Base-by-base conservation (phyloP, 2,329 filamentous ascomycete species). In the Arthroderma sp. region DNA sequence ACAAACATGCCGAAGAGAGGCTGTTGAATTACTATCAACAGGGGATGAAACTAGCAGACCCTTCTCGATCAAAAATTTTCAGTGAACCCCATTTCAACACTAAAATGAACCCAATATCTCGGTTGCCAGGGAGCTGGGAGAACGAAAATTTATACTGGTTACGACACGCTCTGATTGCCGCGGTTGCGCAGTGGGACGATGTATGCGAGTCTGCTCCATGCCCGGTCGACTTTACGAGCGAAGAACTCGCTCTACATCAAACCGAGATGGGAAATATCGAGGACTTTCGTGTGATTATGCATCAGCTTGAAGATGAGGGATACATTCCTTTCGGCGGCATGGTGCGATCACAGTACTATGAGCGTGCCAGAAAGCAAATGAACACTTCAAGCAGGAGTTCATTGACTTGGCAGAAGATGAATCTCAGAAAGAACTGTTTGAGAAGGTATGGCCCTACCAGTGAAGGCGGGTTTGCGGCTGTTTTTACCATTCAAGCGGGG, bases 141-240 rank as follows among this genome's bases (percentile, higher is more conserved):
- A 60, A 58, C 44, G 41, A 50, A 1, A 48, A 63, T 51, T 37
- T 63, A 1, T 62, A 62, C 44, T 63, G 58, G 38, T 50, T 63
- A 3, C 58, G 58, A 7, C 45, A 60, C 29, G 29, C 29, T 4
- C 10, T 43, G 11, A 36, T 36, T 36, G 8, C 40, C 3, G 29
- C 62, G 11, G 43, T 41, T 5, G 48, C 50, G 0, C n/a, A 53
- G 3, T 62, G 56, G 59, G 39, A 51, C 3, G 48, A 52, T 2
- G 5, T 56, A 29, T 48, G 51, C 11, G 43, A 50, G 8, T 29
- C 40, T 4, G 15, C 36, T 1, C 38, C 49, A 29, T 60, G 53
- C 44, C 58, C 55, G 4, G 51, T 61, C 22, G 6, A 31, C 10
- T 56, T 58, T 43, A 57, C 42, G 1, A 22, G 30, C 1, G 29